Conservation (phyloP, 768 basidiomycete genomes). For the Pisolithus orientalis region DNA sequence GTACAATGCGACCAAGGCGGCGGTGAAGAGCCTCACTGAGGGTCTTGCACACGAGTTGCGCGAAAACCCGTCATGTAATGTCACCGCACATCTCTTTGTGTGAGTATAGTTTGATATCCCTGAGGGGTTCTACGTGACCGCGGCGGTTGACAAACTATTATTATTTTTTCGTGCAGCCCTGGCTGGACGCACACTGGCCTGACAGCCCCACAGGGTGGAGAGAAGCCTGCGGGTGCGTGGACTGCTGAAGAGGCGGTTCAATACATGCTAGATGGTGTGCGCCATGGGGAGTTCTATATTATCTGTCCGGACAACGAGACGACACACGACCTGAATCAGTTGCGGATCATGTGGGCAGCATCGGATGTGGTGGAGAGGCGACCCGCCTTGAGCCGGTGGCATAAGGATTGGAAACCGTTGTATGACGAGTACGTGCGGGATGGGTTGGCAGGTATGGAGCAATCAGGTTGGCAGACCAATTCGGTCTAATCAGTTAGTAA, state of each 20-base stretch:
- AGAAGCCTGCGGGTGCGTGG: slow-evolving; percentile 87
- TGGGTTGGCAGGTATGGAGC: slow-evolving; percentile 37
- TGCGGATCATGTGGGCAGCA: slow-evolving; percentile 86
- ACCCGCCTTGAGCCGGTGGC: slow-evolving; percentile 84
- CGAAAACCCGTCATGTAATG: slow-evolving; percentile 51
- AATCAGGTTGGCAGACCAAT: background rate
- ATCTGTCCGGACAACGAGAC: slow-evolving; percentile 93
- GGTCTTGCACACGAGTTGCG: slow-evolving; percentile 66
- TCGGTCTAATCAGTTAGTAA: no score
- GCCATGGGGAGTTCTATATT: slow-evolving; percentile 86
- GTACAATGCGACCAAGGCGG: slow-evolving; percentile 74
- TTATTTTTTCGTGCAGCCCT: slow-evolving; percentile 44
- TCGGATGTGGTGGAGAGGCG: slow-evolving; percentile 81
- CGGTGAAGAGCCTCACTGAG: slow-evolving; percentile 68
- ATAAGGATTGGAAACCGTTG: slow-evolving; percentile 70
- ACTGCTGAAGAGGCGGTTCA: slow-evolving; percentile 81
- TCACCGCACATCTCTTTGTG: slow-evolving; percentile 92
- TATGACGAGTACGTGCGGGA: slow-evolving; percentile 74
- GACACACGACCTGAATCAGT: slow-evolving; percentile 69
- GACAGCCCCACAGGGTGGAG: slow-evolving; percentile 40
- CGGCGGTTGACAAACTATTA: background rate
- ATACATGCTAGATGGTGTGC: slow-evolving; percentile 80
- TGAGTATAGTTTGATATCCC: slow-evolving; percentile 36
- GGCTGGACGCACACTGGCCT: slow-evolving; percentile 84
- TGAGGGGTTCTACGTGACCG: background rate